Evolutionary conservation across 2,329 filamentous ascomycete genomes (phyloP), one percentile per base, ranked within the genome.

Genomic region (Xenoacremonium recifei): DNA sequence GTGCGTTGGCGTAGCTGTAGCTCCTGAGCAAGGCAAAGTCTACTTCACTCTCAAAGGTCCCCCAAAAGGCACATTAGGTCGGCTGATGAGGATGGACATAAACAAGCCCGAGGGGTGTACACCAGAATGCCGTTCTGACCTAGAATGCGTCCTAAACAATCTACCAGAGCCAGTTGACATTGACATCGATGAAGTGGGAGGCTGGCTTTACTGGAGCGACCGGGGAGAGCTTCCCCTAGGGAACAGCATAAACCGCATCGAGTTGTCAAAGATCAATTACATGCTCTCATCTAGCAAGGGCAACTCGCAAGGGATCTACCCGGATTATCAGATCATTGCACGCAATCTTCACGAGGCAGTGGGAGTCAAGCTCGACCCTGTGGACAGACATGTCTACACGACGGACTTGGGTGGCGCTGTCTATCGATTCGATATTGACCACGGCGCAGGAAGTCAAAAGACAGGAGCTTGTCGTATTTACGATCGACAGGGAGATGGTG

Each of bases 31-130:
- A 1, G 67, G 68, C 12, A 67, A 70, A 31, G 64, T 83, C 34
- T 82, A 76, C 65, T 84, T 79, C 79, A 77, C 74, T 0, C 79
- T 82, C 37, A 82, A 83, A 51, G 79, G 80, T 0, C 61, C 66
- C 0, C 68, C 70, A 3, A 82, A 82, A 55, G 68, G 65, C 1
- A 61, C 59, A 2, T 54, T 68, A 29, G 80, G 80, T 0, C 66
- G 72, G 3, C 79, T 84, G 31, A 76, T 77, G 54, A 60, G 66
- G 4, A 76, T 78, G 0, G 55, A 61, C n/a, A 60, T 80, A 0
- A 54, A 67, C 1, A 65, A 64, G 0, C 48, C 66, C 1, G 49
- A 57, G 1, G n/a, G n/a, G n/a, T n/a, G n/a, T n/a, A n/a, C n/a
- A n/a, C n/a, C n/a, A n/a, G n/a, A n/a, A n/a, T n/a, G n/a, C n/a